A percentile compares a stretch with the other conserved stretches of the same genome.
phyloP scores from a whole-genome alignment of 305 asterid genomes.

The Caryopteris hybrid region DNA sequence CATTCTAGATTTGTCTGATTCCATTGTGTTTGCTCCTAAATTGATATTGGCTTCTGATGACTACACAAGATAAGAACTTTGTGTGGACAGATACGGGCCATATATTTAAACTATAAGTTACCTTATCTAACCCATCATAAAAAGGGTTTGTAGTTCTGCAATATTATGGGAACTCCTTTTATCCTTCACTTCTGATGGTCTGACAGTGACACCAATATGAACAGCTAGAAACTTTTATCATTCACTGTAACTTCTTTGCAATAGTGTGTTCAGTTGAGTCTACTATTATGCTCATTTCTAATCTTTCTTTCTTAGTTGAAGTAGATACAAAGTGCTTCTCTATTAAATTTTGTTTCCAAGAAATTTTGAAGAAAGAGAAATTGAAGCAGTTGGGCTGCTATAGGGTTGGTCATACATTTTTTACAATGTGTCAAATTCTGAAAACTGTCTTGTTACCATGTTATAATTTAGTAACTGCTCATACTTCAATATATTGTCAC shows the following conservation, averaged over 20 bases:
- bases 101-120: conserved; percentile 27
- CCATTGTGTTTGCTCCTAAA: conserved; percentile 83
- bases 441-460: not conserved
- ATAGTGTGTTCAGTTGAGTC: not conserved
- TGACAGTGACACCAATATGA: conserved; percentile 10
- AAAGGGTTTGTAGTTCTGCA: not conserved
- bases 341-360: not conserved
- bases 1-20: conserved; percentile 50
- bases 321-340: conserved; percentile 11
- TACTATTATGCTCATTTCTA: not conserved
- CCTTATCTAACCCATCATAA: not conserved
- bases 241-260: not conserved
- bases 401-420: not conserved
- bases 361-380: conserved; percentile 1
- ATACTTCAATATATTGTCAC: not conserved
- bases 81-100: conserved; percentile 99
- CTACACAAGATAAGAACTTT: conserved; percentile 72
- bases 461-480: not conserved
- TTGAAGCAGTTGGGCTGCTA: not conserved
- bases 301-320: not conserved
- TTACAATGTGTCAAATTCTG: not conserved
- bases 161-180: not conserved
- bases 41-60: conserved; percentile 89
- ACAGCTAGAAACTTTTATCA: not conserved
- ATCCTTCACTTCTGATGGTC: not conserved